These are phyloP conservation scores for Prunella vulgaris DNA, from an alignment of 257 asterid species.

Conservation along the genomic window DNA sequence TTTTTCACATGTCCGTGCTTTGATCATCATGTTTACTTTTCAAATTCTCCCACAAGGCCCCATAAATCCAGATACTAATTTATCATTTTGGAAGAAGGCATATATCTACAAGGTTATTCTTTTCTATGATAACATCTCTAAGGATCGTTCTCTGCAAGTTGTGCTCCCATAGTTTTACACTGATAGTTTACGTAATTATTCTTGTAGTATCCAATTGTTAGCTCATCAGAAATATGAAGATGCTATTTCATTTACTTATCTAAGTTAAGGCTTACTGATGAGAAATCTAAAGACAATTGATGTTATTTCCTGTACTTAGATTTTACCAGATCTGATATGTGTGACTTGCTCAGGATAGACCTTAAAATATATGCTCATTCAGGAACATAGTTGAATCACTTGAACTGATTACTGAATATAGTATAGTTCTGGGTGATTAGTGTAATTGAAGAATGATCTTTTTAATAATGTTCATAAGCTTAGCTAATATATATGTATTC, in stretches of 20 bases:
- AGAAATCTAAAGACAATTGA: neutral
- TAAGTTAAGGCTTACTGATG: neutral
- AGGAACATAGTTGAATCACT: neutral
- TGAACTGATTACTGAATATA: neutral
- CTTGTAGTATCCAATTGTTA: neutral
- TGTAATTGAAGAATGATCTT: neutral
- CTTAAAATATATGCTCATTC: neutral
- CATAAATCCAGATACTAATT: neutral
- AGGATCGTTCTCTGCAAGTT: neutral
- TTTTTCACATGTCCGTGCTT: neutral
- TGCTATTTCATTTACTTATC: neutral
- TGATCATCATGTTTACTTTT: neutral
- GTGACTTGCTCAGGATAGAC: neutral
- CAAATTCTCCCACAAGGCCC: neutral
- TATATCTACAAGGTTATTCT: neutral
- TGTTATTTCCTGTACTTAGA: neutral
- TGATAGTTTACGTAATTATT: neutral
- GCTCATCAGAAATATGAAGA: neutral
- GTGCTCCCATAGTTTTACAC: neutral
- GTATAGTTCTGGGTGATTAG: neutral
- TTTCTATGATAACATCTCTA: neutral
- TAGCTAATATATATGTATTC: neutral
- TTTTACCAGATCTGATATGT: neutral
- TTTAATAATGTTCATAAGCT: neutral
- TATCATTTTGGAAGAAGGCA: neutral